Base-by-base conservation (phyloP, 2,329 filamentous ascomycete species). In the Diplodia mutila region DNA sequence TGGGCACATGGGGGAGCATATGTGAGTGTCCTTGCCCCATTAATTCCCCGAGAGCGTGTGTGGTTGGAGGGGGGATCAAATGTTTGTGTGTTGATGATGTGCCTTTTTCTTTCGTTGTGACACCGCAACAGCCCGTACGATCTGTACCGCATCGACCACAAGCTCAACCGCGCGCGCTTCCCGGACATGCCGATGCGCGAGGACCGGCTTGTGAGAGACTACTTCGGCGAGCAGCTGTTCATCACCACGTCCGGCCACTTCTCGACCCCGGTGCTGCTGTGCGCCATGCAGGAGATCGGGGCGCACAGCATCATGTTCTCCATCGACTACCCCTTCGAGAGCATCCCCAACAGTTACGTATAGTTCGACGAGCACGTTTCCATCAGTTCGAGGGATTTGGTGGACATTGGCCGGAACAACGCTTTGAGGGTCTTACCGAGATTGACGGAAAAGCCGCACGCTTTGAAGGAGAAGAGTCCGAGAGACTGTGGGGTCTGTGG, bases 231-330 rank as follows among this genome's bases (percentile, higher is more conserved):
- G 42, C 87, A 87, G 73, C 77, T 87, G 66, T 87, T 83, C 82
- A 82, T 87, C 70, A 87, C 86, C 3, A 87, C 85, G 0, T 82
- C 79, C 65, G 86, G 85, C 0, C 83, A 87, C 72, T 87, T 87
- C 71, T 86, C 83, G 0, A 86, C 84, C 0, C 75, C 81, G 0
- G 84, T 84, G 1, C 74, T 87, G 53, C 78, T 85, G 69, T 86
- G 80, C 63, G 82, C 81, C 53, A 77, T 84, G 25, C 77, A 79
- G n/a, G 80, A 85, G 70, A 76, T 87, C 32, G 81, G 84, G 4
- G 75, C 82, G 3, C 83, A 85, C 66, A 75, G 84, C 0, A 83
- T 86, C 48, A 70, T 86, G n/a, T 86, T 85, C 72, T 83, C 80
- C 1, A 82, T 86, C 3, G 84, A 86, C 70, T 85, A 86, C 68